A percentile compares a stretch with the other conserved stretches of the same genome.
Conservation (phyloP, 257 asterid species). For the Dorcoceras hygrometricum region DNA sequence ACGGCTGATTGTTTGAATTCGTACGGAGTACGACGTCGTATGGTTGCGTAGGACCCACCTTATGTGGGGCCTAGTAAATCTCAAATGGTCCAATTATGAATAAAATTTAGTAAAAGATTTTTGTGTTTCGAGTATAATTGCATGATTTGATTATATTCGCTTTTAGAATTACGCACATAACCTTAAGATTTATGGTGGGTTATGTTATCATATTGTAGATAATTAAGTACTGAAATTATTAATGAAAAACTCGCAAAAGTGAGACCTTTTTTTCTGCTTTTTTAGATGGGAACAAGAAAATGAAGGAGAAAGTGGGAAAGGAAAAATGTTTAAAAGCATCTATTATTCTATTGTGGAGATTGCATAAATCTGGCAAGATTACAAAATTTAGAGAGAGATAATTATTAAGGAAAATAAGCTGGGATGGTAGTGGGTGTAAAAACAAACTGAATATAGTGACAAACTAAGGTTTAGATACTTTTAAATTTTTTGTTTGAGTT, state of each 20-base stretch:
- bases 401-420: too few species aligned
- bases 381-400: too few species aligned
- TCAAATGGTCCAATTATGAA: too few species aligned
- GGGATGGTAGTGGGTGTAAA: too few species aligned
- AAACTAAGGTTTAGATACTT: too few species aligned
- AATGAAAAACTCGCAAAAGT: too few species aligned
- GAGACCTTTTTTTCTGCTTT: too few species aligned
- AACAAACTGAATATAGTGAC: too few species aligned
- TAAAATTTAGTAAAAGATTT: not conserved
- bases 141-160: not conserved
- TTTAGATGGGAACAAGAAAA: not conserved
- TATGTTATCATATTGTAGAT: too few species aligned
- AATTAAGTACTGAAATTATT: not conserved
- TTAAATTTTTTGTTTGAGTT: too few species aligned
- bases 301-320: not conserved
- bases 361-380: not conserved
- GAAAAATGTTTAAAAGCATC: not conserved
- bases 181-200: not conserved
- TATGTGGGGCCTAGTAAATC: too few species aligned
- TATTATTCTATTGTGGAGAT: too few species aligned
- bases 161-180: not conserved
- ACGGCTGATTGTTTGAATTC: constrained; percentile 21
- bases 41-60: not conserved
- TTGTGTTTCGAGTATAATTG: not conserved
- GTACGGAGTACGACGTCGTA: constrained; percentile 20